Base-by-base conservation (phyloP, 805 yeast species). In the Candida glaebosa region DNA sequence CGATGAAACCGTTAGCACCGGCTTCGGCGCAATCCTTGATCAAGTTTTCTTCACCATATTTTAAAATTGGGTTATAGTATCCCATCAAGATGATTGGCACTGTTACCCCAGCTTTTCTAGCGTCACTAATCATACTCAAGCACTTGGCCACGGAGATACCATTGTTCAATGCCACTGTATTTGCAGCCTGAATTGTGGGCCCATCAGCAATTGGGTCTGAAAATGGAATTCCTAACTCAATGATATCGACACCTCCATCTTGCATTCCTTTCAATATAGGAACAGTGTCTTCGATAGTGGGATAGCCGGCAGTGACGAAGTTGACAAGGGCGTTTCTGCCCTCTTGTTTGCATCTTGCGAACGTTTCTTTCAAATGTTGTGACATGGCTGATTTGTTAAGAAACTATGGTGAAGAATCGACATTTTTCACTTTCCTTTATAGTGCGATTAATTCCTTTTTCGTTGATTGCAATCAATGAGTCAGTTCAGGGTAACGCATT, bases 181-280 rank as follows among this genome's bases (percentile, higher is more conserved):
- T 90, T 30, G 98, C 88, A 25, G 71, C 81, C 69, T 93, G 99
- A 56, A 93, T 93, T 14, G 96, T 87, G 31, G 98, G 96, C 37
- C 99, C 99, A 63, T 93, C 99, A 25, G 98, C 99, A 61, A 93
- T 89, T 30, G 99, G 99, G 61, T 93, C 99, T 17, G 96, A 84
- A 63, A 93, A 93, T 37, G 99, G 99, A 60, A 93, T 69, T 47
- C 99, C 99, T 36, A 93, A 69, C 67, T 93, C 99, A 52, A 93
- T 87, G 47, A 93, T 77, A 58, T 93, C 98, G 30, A 86, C 95
- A 43, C 99, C 99, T 50, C 96, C 97, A 20, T 78, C 86, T 69
- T 93, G 98, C 69, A 93, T 79, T 17, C 93, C 91, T 60, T 82
- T 78, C 61, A 93, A 61, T 48, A 90, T 78, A 5, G 95, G 95